phyloP scores from a whole-genome alignment of 129 eudicot species.

The Pseudognaphalium luteoalbum region DNA sequence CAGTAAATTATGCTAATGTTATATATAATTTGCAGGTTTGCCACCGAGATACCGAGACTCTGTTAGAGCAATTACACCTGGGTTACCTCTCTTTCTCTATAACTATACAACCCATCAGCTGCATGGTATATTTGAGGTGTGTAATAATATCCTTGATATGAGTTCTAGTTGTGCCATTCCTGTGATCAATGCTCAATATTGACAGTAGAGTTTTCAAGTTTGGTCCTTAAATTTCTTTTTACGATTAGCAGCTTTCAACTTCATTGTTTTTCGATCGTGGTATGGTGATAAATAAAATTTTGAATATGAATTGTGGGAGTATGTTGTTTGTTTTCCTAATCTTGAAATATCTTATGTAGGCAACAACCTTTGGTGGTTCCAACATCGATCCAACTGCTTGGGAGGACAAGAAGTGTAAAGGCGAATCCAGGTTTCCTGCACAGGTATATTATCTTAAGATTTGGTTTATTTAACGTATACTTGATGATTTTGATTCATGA shows the following conservation, averaged over 20 bases:
- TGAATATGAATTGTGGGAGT: neutral
- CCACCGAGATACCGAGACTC: constrained; percentile 99
- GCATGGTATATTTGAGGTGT: constrained; percentile 98
- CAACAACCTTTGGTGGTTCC: constrained; percentile 93
- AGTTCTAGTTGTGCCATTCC: neutral
- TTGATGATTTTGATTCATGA: neutral
- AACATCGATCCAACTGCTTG: constrained; percentile 99
- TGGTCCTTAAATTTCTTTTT: neutral
- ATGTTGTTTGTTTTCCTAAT: constrained; percentile 9
- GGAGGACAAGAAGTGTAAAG: constrained; percentile 99
- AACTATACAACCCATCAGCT: constrained; percentile 98
- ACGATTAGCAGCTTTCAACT: neutral
- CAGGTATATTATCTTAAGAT: constrained; percentile 53
- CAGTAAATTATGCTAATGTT: neutral
- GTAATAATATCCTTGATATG: constrained; percentile 9
- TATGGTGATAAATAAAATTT: neutral
- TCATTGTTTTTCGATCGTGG: neutral
- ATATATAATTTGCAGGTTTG: constrained; percentile 57
- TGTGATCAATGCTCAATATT: neutral
- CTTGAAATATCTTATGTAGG: constrained; percentile 43
- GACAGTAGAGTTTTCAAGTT: neutral
- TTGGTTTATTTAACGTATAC: neutral
- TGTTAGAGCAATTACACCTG: constrained; percentile 98
- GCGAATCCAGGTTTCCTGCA: constrained; percentile 99
- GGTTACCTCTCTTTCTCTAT: constrained; percentile 93